phyloP scores from a whole-genome alignment of 1,284 basidiomycete genomes.

The Fereydounia khargensis region DNA sequence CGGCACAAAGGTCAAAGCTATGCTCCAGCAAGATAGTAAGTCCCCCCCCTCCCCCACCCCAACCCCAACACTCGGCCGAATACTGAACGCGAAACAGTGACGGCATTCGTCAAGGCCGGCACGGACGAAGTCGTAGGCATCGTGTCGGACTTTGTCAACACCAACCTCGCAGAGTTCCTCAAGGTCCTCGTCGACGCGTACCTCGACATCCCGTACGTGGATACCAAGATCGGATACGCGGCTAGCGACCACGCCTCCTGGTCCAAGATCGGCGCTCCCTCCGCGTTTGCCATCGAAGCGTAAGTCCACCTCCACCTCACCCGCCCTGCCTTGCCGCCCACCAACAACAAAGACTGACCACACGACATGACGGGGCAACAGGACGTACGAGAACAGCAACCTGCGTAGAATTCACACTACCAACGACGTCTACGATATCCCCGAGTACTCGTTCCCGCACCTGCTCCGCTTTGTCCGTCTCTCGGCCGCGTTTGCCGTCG shows the following conservation, averaged over 20 bases:
- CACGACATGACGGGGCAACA: too few species aligned
- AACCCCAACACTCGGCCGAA: neutral
- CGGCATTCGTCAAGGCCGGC: slow-evolving; percentile 87
- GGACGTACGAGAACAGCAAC: slow-evolving; percentile 45
- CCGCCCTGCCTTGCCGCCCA: too few species aligned
- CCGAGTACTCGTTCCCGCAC: slow-evolving; percentile 49
- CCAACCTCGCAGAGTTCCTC: slow-evolving; percentile 71
- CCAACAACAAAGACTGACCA: too few species aligned
- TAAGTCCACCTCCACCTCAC: slow-evolving; percentile 1
- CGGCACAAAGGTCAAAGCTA: slow-evolving; percentile 70
- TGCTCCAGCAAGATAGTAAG: slow-evolving; percentile 64
- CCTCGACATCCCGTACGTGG: slow-evolving; percentile 56
- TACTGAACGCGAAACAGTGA: slow-evolving; percentile 23
- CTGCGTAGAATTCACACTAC: slow-evolving; percentile 43
- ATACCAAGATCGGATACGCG: slow-evolving; percentile 81
- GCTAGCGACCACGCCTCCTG: slow-evolving; percentile 71
- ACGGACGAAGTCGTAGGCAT: slow-evolving; percentile 84
- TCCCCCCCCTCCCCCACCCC: slow-evolving; percentile 7
- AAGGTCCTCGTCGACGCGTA: slow-evolving; percentile 71
- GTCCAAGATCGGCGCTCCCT: slow-evolving; percentile 56
- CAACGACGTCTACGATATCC: slow-evolving; percentile 27
- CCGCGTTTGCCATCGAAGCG: slow-evolving; percentile 55
- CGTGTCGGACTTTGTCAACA: slow-evolving; percentile 81
- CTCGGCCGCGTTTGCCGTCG: slow-evolving; percentile 44
- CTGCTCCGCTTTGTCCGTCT: slow-evolving; percentile 48